Percentiles rank a stretch among this genome's conserved stretches.
Conservation (phyloP, 208 protist species). For the Naegleria lovaniensis region DNA sequence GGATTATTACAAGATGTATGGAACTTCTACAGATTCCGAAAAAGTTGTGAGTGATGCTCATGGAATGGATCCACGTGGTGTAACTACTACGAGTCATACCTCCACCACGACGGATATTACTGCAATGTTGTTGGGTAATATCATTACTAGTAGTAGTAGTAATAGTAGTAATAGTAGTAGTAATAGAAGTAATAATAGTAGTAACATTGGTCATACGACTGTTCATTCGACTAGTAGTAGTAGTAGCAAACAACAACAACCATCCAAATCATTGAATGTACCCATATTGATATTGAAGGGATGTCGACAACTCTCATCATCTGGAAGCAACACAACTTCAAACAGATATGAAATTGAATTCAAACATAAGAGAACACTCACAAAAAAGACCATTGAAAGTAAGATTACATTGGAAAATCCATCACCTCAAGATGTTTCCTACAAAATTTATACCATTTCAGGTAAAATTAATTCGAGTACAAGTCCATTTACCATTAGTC, state of each 20-base stretch:
- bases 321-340: neutral
- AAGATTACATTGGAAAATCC: neutral
- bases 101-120: too few species aligned
- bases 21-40: too few species aligned
- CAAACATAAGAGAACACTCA: neutral
- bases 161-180: too few species aligned
- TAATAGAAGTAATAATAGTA: too few species aligned
- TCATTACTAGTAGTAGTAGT: too few species aligned
- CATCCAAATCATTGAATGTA: neutral
- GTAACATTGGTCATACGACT: too few species aligned
- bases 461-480: neutral
- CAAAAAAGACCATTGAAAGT: neutral
- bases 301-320: neutral
- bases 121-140: too few species aligned
- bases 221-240: too few species aligned
- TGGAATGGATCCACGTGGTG: neutral
- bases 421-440: neutral
- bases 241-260: neutral
- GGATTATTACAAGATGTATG: neutral
- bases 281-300: neutral
- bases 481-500: neutral
- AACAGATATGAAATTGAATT: conserved; percentile 13
- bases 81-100: neutral
- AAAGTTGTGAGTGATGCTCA: too few species aligned
- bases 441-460: neutral